Evolutionary conservation across 2,329 filamentous ascomycete species (phyloP).

Genomic region (Xylariaceae sp.): DNA sequence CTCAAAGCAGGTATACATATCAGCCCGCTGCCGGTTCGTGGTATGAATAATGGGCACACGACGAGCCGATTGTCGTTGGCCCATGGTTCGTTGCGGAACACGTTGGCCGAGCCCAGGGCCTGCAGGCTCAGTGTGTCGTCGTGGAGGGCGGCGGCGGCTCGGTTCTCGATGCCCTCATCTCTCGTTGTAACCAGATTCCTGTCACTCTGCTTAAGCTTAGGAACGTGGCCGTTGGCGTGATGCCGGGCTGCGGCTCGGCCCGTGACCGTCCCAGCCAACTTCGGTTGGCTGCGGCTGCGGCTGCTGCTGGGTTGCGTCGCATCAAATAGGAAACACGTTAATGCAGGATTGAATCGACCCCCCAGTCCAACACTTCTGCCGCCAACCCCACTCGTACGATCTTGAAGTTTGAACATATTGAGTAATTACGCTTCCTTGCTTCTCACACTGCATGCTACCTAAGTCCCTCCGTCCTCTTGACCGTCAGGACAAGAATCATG

Average conservation of each 20-base stretch:
- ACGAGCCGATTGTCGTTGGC: too few relatives aligned
- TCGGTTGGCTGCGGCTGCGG: not conserved
- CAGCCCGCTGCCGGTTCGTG: too few relatives aligned
- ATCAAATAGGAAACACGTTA: not conserved
- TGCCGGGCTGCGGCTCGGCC: not conserved
- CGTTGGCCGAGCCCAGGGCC: too few relatives aligned
- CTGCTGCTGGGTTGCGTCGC: not conserved
- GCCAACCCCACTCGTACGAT: not conserved
- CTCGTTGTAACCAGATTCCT: not conserved
- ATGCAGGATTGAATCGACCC: not conserved
- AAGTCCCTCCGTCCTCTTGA: not conserved
- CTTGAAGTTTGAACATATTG: not conserved
- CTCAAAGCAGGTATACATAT: too few relatives aligned
- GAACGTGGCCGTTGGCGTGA: constrained; percentile 4
- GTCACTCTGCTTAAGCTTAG: constrained; percentile 10
- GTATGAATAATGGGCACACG: too few relatives aligned
- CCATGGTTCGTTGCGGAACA: too few relatives aligned
- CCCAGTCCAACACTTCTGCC: not conserved
- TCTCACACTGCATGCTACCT: not conserved
- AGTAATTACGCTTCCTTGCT: not conserved
- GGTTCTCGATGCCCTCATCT: too few relatives aligned
- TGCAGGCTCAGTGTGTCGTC: too few relatives aligned
- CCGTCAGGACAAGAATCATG: constrained; percentile 1
- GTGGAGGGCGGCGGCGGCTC: too few relatives aligned
- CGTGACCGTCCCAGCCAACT: not conserved